phyloP scores from a whole-genome alignment of 108 stramenopile genomes.

The Cyclotella atomus region DNA sequence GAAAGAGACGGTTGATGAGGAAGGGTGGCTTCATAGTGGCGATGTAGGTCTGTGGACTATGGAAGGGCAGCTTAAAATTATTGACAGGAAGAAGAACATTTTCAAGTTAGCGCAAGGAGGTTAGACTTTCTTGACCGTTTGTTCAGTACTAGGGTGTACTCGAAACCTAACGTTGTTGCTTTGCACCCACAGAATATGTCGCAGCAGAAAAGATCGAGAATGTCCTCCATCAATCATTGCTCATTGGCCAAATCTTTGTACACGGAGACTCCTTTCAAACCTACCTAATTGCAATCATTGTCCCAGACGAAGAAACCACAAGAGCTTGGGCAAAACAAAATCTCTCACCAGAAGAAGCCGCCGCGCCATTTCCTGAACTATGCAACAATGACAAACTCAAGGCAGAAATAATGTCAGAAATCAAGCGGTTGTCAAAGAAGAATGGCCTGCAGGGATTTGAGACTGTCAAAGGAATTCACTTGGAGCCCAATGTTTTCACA shows the following conservation, averaged over 20 bases:
- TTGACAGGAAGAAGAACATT: constrained; percentile 98
- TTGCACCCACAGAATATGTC: constrained; percentile 86
- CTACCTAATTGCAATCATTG: constrained; percentile 88
- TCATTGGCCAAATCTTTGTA: constrained; percentile 92
- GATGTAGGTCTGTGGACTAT: constrained; percentile 96
- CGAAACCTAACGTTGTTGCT: background rate
- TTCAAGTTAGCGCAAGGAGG: constrained; percentile 97
- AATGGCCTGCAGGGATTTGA: constrained; percentile 94
- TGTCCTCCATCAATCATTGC: constrained; percentile 72
- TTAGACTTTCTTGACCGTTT: constrained; percentile 27
- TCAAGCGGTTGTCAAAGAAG: constrained; percentile 60
- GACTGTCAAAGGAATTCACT: constrained; percentile 76
- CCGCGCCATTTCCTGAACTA: constrained; percentile 67
- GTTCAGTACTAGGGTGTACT: background rate
- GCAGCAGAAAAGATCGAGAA: constrained; percentile 98
- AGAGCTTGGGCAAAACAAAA: constrained; percentile 56
- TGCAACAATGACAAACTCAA: constrained; percentile 71
- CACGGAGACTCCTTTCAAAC: constrained; percentile 94
- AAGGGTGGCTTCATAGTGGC: constrained; percentile 96
- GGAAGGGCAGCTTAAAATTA: constrained; percentile 93
- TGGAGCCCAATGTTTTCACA: constrained; percentile 80
- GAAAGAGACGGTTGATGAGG: constrained; percentile 86
- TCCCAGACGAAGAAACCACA: constrained; percentile 92
- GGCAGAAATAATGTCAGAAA: constrained; percentile 66
- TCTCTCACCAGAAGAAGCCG: constrained; percentile 23